Evolutionary conservation across 169 alveolate species (phyloP).

Genomic region (Plasmodium berghei): DNA sequence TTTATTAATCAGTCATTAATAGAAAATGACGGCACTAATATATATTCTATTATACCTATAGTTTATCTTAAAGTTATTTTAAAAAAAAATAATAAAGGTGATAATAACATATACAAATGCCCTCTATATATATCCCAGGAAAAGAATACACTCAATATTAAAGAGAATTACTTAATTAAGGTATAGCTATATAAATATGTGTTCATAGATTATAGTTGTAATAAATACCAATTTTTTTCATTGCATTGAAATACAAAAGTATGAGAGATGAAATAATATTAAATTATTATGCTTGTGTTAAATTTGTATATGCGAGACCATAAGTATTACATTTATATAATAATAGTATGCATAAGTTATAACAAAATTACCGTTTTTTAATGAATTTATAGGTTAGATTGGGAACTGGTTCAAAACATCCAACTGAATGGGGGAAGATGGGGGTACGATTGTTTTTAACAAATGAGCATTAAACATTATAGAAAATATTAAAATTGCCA

Average conservation of each 20-base stretch:
- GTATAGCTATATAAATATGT: not conserved
- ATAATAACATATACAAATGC: conserved; percentile 87
- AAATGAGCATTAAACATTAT: conserved; percentile 28
- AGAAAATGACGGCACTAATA: conserved; percentile 94
- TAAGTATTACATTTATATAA: too few relatives aligned
- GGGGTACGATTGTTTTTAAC: conserved; percentile 74
- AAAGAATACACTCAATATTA: conserved; percentile 81
- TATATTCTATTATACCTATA: conserved; percentile 91
- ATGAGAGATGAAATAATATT: too few relatives aligned
- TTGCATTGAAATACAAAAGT: too few relatives aligned
- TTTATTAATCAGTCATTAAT: conserved; percentile 86
- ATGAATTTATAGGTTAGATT: conserved; percentile 42
- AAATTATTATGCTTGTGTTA: too few relatives aligned
- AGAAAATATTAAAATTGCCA: too few relatives aligned
- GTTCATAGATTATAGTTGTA: not conserved
- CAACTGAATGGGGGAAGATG: conserved; percentile 75
- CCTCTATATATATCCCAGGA: conserved; percentile 93
- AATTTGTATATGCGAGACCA: too few relatives aligned
- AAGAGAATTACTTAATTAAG: conserved; percentile 62
- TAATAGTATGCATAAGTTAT: too few relatives aligned
- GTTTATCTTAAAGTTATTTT: conserved; percentile 94
- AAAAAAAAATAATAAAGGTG: conserved; percentile 84
- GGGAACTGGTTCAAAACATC: conserved; percentile 53
- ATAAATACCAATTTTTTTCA: too few relatives aligned
- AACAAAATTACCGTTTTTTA: not conserved